Evolutionary conservation across 305 asterid species (phyloP), one percentile per base, ranked within the genome.

Genomic region (Caryopteris hybrid): DNA sequence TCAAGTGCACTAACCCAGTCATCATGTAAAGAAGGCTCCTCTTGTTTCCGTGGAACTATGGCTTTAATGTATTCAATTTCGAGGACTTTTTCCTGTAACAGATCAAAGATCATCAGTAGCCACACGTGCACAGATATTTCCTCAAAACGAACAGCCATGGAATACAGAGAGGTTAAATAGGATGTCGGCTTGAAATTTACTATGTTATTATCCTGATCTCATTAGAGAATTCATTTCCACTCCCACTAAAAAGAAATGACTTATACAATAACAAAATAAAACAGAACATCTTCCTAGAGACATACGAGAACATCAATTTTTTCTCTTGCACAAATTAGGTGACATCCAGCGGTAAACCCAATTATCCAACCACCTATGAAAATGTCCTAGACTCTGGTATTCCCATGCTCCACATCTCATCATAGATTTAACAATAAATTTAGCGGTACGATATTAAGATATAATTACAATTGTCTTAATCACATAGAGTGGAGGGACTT

Each of bases 1-100:
- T 94, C 97, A 75, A 94, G 85, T 31, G 97, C 88, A 70, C 99
- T 94, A 72, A 91, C 96, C 99, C 98, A 91, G 72, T 94, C 99
- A 63, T 83, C 93, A 63, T 94, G 97, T 64, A 82, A 70, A 48
- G 91, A 87, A 66, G 96, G 91, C 56, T 86, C 88, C 56, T 90
- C 95, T 73, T 89, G 82, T 77, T 78, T 89, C 78, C 91, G 84
- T 25, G 99, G 97, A 61, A 80, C 88, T 62, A 91, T 86, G 11
- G 95, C 95, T 80, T 84, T 91, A 63, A 87, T 82, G 77, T 91
- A 94, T 74, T 94, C 99, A 76, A 94, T 89, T 72, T 89, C 96
- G 70, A 94, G 81, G 46, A 86, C 81, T 79, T 80, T 91, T 81
- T 94, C 99, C 98, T 94, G 85, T 57, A 79, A 46, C 21, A 14